Conservation (phyloP, 805 yeast genomes). For the Metschnikowia santaceciliae region DNA sequence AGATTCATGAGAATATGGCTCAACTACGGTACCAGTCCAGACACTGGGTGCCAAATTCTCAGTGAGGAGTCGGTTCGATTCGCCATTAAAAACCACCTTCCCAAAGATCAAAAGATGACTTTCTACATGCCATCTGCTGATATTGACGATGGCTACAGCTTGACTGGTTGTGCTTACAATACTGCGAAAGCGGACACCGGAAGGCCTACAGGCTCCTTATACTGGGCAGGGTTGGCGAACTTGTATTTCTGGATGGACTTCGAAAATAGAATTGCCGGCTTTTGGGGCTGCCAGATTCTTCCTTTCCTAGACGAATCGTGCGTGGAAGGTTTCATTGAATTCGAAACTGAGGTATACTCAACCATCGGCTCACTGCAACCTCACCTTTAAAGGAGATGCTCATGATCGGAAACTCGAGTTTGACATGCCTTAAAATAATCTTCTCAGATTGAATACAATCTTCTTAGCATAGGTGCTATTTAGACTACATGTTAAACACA, state of each 20-base stretch:
- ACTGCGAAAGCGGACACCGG: slow-evolving; percentile 28
- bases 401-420: background rate
- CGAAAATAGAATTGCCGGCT: slow-evolving; percentile 35
- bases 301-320: slow-evolving; percentile 28
- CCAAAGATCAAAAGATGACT: slow-evolving; percentile 18
- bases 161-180: slow-evolving; percentile 30
- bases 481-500: no score
- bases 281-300: slow-evolving; percentile 37
- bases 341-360: slow-evolving; percentile 14
- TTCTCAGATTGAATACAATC: no score
- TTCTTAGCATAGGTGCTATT: no score
- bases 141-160: slow-evolving; percentile 28
- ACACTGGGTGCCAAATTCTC: slow-evolving; percentile 29
- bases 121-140: slow-evolving; percentile 18
- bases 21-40: slow-evolving; percentile 40
- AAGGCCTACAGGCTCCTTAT: slow-evolving; percentile 31
- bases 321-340: slow-evolving; percentile 10
- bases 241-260: slow-evolving; percentile 39
- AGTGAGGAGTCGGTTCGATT: slow-evolving; percentile 25
- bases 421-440: no score
- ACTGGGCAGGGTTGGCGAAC: slow-evolving; percentile 41
- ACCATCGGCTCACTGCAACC: slow-evolving; percentile 1
- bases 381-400: slow-evolving; percentile 1
- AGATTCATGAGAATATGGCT: slow-evolving; percentile 36
- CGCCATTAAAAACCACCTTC: slow-evolving; percentile 32